Conservation (phyloP, 257 asterid species). For the Nicotiana noctiflora region DNA sequence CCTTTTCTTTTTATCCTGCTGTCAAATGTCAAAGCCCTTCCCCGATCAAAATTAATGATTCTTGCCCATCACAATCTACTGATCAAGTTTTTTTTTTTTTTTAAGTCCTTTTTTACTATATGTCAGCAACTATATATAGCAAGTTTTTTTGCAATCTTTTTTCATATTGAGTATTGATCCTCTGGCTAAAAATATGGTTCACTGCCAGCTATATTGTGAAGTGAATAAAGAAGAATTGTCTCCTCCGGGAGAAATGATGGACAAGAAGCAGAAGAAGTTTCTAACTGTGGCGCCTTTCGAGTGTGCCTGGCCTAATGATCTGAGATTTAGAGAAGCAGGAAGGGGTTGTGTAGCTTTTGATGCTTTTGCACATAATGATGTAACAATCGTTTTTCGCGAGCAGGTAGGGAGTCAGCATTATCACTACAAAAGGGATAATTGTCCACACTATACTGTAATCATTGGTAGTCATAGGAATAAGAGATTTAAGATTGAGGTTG, state of each 20-base stretch:
- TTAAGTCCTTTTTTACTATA: neutral
- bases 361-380: too few species aligned
- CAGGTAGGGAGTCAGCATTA: slow-evolving; percentile 90
- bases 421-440: slow-evolving; percentile 89
- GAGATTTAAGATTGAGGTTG: slow-evolving; percentile 74
- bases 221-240: too few species aligned
- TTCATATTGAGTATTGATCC: neutral
- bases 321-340: too few species aligned
- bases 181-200: slow-evolving; percentile 14
- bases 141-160: neutral
- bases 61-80: neutral
- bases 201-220: neutral
- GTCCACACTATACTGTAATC: slow-evolving; percentile 93
- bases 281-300: too few species aligned
- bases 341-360: too few species aligned
- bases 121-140: neutral
- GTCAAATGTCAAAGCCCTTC: slow-evolving; percentile 1
- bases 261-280: too few species aligned
- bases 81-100: neutral
- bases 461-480: slow-evolving; percentile 94
- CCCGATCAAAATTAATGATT: neutral
- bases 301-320: too few species aligned
- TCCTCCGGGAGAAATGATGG: too few species aligned
- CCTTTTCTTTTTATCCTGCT: slow-evolving; percentile 10
- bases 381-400: slow-evolving; percentile 44